phyloP scores from a whole-genome alignment of 1,284 basidiomycete species.

The Sanghuangporus weigelae region DNA sequence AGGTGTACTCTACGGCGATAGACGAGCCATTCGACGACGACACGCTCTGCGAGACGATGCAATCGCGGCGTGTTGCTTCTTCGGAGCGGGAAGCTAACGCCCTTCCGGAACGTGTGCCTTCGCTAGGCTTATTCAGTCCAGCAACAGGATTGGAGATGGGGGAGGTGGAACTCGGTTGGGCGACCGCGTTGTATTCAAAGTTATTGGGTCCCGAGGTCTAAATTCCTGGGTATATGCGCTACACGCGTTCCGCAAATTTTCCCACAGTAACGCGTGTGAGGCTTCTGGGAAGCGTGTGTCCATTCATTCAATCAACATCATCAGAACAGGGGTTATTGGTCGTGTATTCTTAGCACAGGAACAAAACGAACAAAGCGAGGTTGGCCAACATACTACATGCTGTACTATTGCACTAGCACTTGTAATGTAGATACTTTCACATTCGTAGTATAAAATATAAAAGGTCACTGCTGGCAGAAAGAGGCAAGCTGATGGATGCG shows the following conservation, averaged over 20 bases:
- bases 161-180: conserved; percentile 1
- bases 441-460: too few relatives aligned
- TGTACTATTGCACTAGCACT: too few relatives aligned
- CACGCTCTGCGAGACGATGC: conserved; percentile 34
- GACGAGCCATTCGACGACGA: conserved; percentile 39
- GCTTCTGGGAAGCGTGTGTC: background rate
- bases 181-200: conserved; percentile 2
- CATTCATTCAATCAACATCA: background rate
- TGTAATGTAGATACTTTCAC: too few relatives aligned
- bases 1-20: background rate
- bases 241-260: background rate
- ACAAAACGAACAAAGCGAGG: background rate
- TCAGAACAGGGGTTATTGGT: background rate
- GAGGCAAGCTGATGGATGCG: background rate
- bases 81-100: conserved; percentile 15
- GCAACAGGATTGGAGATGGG: background rate
- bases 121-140: conserved; percentile 8
- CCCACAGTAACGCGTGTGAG: background rate
- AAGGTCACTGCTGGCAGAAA: too few relatives aligned
- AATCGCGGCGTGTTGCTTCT: conserved; percentile 27
- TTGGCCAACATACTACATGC: background rate
- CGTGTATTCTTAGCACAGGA: background rate
- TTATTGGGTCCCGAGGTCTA: background rate
- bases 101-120: background rate
- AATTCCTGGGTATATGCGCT: background rate